A percentile compares a stretch with the other conserved stretches of the same genome.
phyloP scores from a whole-genome alignment of 495 filamentous ascomycete genomes.

The Glutinoglossum americanum region DNA sequence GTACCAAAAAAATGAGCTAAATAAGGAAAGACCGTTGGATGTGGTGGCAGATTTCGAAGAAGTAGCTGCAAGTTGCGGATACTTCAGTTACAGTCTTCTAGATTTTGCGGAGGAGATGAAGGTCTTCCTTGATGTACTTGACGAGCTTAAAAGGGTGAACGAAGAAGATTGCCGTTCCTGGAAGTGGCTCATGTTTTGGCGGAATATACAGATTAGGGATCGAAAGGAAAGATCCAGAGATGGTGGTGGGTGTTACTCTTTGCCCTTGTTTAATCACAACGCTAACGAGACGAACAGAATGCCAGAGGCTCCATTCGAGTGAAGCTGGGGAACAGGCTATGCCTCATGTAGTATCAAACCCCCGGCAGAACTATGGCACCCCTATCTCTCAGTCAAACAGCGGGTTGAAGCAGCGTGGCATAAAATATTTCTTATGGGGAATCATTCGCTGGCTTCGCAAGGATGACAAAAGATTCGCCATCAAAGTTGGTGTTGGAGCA shows the following conservation, averaged over 20 bases:
- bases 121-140: conserved; percentile 57
- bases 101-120: conserved; percentile 81
- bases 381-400: background rate
- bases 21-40: conserved; percentile 37
- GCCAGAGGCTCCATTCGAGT: background rate
- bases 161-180: conserved; percentile 43
- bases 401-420: conserved; percentile 2
- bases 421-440: conserved; percentile 33
- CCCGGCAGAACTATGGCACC: background rate
- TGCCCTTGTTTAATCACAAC: background rate
- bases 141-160: conserved; percentile 53
- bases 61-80: conserved; percentile 83
- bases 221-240: background rate
- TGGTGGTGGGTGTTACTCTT: background rate
- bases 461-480: conserved; percentile 55
- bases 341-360: conserved; percentile 7
- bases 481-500: conserved; percentile 84
- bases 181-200: conserved; percentile 79
- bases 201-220: conserved; percentile 6
- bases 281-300: background rate
- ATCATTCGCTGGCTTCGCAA: conserved; percentile 34
- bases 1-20: conserved; percentile 54
- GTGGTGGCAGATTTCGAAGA: conserved; percentile 91
- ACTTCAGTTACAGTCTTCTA: conserved; percentile 76
- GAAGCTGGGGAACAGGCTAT: conserved; percentile 9